Conservation (phyloP, 2,329 filamentous ascomycete genomes). For the Fusarium sulawesiense region DNA sequence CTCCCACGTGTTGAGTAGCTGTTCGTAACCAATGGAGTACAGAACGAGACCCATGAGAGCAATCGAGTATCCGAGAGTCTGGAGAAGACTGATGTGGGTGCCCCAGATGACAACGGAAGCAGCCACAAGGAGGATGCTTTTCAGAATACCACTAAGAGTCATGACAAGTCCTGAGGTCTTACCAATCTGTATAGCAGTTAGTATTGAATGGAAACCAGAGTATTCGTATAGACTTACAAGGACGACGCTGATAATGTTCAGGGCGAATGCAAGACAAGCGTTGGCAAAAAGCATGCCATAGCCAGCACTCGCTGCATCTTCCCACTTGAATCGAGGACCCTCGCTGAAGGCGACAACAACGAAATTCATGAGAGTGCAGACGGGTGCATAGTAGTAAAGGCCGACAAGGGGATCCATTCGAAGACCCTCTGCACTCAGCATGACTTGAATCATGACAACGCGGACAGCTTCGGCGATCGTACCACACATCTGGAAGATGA, state of each 20-base stretch:
- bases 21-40: conserved; percentile 59
- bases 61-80: conserved; percentile 82
- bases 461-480: conserved; percentile 85
- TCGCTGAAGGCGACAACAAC: conserved; percentile 77
- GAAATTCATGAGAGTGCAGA: conserved; percentile 85
- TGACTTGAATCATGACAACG: conserved; percentile 85
- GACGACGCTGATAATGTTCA: conserved; percentile 89
- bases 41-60: conserved; percentile 66
- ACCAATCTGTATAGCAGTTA: conserved; percentile 72
- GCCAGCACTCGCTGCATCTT: conserved; percentile 74
- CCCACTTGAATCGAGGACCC: conserved; percentile 71
- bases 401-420: conserved; percentile 92
- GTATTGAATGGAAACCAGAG: not conserved
- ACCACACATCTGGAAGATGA: conserved; percentile 77
- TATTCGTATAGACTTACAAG: conserved; percentile 67
- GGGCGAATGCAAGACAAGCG: conserved; percentile 80
- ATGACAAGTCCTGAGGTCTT: conserved; percentile 89
- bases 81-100: conserved; percentile 75
- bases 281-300: conserved; percentile 75
- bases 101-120: conserved; percentile 82
- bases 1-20: conserved; percentile 44
- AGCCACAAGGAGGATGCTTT: conserved; percentile 85
- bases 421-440: conserved; percentile 79
- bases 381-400: conserved; percentile 89
- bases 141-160: conserved; percentile 86